A percentile compares a stretch with the other conserved stretches of the same genome.
These are phyloP conservation scores for Artemisia tridentata DNA, from an alignment of 129 eudicot species.

Conservation along the genomic window DNA sequence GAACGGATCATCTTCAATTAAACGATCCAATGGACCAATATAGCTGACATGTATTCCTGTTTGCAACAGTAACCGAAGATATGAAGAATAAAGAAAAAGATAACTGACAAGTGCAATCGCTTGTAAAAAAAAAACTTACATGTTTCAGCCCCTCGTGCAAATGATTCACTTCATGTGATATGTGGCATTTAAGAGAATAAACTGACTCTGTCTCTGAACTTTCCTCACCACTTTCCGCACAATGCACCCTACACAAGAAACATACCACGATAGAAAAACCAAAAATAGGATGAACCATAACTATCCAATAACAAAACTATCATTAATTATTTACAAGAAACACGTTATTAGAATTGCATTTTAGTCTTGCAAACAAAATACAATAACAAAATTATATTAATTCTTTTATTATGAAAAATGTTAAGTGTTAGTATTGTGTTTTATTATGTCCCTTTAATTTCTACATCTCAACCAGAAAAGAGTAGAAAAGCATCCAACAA, in stretches of 20 bases:
- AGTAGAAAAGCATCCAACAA: not conserved
- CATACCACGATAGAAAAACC: conserved; percentile 10
- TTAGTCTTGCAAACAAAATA: too few relatives aligned
- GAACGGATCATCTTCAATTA: too few relatives aligned
- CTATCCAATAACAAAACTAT: not conserved
- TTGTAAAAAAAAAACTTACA: conserved; percentile 48
- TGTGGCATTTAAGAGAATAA: conserved; percentile 91
- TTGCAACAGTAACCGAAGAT: too few relatives aligned
- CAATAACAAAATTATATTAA: too few relatives aligned
- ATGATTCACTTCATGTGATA: conserved; percentile 96
- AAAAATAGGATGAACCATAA: conserved; percentile 10
- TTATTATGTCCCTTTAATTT: not conserved
- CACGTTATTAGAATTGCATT: too few relatives aligned
- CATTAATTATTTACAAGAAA: too few relatives aligned
- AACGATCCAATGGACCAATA: too few relatives aligned
- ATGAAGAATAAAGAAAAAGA: not conserved
- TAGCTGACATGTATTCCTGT: too few relatives aligned
- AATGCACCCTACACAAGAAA: conserved; percentile 66
- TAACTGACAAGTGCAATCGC: conserved; percentile 2
- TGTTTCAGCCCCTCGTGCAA: conserved; percentile 90
- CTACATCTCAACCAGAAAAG: conserved; percentile 7
- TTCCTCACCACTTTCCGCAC: conserved; percentile 98
- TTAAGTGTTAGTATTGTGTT: not conserved
- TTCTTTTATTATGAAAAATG: too few relatives aligned
- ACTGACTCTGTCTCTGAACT: conserved; percentile 81